A percentile compares a stretch with the other conserved stretches of the same genome.
Conservation (phyloP, 2,329 filamentous ascomycete species). For the Peltaster fructicola region DNA sequence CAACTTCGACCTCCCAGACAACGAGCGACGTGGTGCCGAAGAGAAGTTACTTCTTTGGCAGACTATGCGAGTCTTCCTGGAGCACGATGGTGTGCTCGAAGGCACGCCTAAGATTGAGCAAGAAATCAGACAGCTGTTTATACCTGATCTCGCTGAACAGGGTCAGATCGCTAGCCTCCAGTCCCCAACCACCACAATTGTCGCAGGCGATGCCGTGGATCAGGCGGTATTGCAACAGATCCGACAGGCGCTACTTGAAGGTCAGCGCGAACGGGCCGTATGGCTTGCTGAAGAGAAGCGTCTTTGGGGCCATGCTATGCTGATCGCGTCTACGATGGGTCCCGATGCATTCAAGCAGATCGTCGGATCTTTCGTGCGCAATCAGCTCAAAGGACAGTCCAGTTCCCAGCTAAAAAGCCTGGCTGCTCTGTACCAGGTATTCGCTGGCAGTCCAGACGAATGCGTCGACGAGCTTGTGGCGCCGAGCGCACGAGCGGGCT, state of each 20-base stretch:
- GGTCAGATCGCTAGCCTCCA: conserved; percentile 20
- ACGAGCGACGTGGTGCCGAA: conserved; percentile 51
- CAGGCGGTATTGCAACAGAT: conserved; percentile 52
- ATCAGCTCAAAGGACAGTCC: conserved; percentile 78
- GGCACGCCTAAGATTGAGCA: conserved; percentile 54
- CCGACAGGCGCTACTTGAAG: conserved; percentile 54
- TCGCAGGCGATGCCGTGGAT: conserved; percentile 48
- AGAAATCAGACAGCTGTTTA: conserved; percentile 56
- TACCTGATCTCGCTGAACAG: conserved; percentile 34
- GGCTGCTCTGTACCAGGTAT: conserved; percentile 79
- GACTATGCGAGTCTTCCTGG: conserved; percentile 61
- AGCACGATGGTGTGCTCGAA: conserved; percentile 70
- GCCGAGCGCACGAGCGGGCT: conserved; percentile 73
- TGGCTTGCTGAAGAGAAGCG: conserved; percentile 88
- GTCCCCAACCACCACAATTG: conserved; percentile 14
- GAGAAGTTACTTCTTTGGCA: conserved; percentile 82
- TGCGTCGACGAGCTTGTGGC: conserved; percentile 92
- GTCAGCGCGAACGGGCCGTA: conserved; percentile 77
- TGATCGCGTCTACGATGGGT: conserved; percentile 68
- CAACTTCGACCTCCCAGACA: conserved; percentile 34
- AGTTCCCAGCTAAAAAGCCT: conserved; percentile 63
- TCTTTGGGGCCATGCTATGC: conserved; percentile 89
- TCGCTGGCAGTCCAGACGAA: conserved; percentile 86
- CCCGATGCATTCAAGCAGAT: conserved; percentile 72
- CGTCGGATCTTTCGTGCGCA: conserved; percentile 83